These are phyloP conservation scores for Zygoascus tannicola DNA, from an alignment of 805 yeast genomes.

Conservation along the genomic window DNA sequence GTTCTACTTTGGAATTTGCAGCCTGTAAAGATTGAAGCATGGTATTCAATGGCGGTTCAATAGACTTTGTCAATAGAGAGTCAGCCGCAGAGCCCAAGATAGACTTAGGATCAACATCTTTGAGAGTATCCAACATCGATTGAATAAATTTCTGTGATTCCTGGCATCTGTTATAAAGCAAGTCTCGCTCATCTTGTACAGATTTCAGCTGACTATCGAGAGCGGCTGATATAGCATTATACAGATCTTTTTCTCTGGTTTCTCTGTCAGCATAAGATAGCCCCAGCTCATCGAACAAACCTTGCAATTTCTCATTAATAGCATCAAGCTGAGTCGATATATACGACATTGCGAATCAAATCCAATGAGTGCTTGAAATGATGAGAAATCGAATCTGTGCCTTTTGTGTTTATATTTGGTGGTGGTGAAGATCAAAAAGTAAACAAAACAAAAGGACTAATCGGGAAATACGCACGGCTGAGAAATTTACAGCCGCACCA, in stretches of 20 bases:
- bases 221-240: conserved; percentile 19
- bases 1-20: conserved; percentile 13
- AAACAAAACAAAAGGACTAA: background rate
- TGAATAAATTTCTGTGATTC: conserved; percentile 14
- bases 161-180: conserved; percentile 15
- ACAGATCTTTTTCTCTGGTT: conserved; percentile 20
- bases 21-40: conserved; percentile 10
- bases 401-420: no score
- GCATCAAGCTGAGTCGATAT: conserved; percentile 16
- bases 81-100: conserved; percentile 10
- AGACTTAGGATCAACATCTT: conserved; percentile 12
- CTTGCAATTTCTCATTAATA: conserved; percentile 21
- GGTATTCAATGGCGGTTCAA: conserved; percentile 19
- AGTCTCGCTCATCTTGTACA: conserved; percentile 23
- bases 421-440: no score
- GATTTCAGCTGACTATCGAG: conserved; percentile 23
- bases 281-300: conserved; percentile 21
- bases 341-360: background rate
- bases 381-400: no score
- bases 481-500: no score
- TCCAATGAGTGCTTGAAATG: no score
- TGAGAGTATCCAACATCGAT: conserved; percentile 18
- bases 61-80: conserved; percentile 5
- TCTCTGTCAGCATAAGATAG: conserved; percentile 16
- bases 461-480: background rate